Conservation (phyloP, 83 land plant genomes). For the Diphasiastrum complanatum region DNA sequence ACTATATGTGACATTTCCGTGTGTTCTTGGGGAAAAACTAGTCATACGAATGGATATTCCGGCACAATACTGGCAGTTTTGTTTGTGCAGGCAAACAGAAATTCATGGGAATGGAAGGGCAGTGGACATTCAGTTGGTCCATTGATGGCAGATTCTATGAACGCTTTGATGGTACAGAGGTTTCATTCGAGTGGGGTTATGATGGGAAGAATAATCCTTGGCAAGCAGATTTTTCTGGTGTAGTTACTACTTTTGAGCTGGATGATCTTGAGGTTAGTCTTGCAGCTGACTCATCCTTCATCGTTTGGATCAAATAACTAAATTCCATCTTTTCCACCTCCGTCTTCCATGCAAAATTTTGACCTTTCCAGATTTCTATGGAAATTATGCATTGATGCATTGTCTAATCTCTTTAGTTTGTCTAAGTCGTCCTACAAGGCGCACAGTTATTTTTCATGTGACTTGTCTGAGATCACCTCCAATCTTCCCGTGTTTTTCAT, state of each 20-base stretch:
- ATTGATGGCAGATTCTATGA: slow-evolving; percentile 30
- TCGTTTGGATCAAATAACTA: no score
- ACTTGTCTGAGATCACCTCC: no score
- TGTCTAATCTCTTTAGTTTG: no score
- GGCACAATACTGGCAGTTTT: no score
- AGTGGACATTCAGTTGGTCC: slow-evolving; percentile 26
- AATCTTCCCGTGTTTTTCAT: no score
- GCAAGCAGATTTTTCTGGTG: slow-evolving; percentile 28
- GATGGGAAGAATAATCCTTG: slow-evolving; percentile 27
- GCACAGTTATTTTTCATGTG: no score
- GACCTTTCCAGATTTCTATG: neutral
- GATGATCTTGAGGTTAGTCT: slow-evolving; percentile 26
- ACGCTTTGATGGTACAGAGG: slow-evolving; percentile 11
- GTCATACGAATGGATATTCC: no score
- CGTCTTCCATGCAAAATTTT: neutral
- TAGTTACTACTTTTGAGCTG: slow-evolving; percentile 23
- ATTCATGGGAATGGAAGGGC: slow-evolving; percentile 21
- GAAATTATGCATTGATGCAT: no score
- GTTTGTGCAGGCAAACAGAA: slow-evolving; percentile 22
- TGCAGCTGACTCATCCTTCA: no score
- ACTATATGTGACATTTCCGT: no score
- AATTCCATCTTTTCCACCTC: no score
- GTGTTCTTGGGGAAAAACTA: no score
- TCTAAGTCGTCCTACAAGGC: neutral
- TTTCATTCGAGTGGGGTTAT: slow-evolving; percentile 27